Evolutionary conservation across 306 rosid species (phyloP).

Genomic region (Morella rubra): DNA sequence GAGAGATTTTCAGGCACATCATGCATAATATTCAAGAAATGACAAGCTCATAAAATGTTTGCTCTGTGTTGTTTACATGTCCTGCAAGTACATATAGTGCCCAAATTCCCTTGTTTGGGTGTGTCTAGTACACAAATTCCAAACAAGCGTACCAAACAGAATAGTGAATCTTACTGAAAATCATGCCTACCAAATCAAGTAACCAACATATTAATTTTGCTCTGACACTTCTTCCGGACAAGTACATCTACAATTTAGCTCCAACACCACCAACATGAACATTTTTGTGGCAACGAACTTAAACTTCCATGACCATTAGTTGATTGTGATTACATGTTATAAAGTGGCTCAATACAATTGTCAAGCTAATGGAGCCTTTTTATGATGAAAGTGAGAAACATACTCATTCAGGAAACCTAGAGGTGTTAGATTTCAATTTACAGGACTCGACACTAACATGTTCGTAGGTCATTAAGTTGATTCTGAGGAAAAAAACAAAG

Average conservation of each 20-base stretch:
- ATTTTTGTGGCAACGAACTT: neutral
- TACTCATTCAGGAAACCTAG: neutral
- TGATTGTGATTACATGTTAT: neutral
- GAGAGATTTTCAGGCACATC: constrained; percentile 15
- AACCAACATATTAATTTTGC: neutral
- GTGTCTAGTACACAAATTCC: neutral
- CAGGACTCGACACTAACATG: neutral
- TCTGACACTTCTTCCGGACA: neutral
- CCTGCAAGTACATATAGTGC: neutral
- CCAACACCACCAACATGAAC: constrained; percentile 6
- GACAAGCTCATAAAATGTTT: constrained; percentile 11
- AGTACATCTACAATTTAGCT: neutral
- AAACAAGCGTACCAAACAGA: neutral
- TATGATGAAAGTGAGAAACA: neutral
- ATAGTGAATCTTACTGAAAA: neutral
- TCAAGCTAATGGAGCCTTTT: neutral
- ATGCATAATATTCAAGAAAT: neutral
- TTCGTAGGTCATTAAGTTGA: neutral
- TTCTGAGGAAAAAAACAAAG: neutral
- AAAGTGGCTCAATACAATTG: neutral
- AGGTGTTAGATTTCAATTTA: neutral
- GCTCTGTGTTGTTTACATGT: neutral
- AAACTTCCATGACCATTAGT: constrained; percentile 15
- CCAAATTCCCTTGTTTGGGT: too few relatives aligned
- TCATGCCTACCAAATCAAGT: neutral